These are phyloP conservation scores for Phanerodontia chrysosporium DNA, from an alignment of 768 basidiomycete species.

Conservation along the genomic window DNA sequence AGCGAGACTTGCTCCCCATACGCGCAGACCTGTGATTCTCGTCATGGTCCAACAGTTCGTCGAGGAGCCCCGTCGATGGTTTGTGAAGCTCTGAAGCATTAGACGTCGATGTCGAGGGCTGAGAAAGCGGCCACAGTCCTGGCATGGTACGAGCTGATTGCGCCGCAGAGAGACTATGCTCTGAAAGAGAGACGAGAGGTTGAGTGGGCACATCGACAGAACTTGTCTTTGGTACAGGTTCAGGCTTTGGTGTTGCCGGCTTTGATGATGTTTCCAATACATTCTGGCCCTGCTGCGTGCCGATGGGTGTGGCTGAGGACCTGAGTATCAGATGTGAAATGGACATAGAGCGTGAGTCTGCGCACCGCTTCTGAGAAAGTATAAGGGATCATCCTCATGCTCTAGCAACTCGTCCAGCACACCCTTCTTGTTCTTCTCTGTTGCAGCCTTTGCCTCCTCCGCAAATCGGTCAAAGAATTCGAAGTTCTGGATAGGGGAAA, in stretches of 20 bases:
- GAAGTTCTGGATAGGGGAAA: constrained; percentile 22
- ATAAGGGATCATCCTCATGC: constrained; percentile 70
- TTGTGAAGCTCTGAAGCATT: constrained; percentile 11
- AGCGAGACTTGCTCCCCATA: not conserved
- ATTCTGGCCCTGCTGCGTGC: not conserved
- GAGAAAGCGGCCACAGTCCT: not conserved
- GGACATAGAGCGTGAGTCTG: not conserved
- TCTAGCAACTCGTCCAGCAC: constrained; percentile 61
- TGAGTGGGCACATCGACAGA: not conserved
- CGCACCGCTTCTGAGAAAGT: constrained; percentile 37
- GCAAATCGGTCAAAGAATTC: constrained; percentile 62
- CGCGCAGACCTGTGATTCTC: constrained; percentile 54
- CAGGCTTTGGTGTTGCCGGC: not conserved
- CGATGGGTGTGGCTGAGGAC: not conserved
- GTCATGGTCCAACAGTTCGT: constrained; percentile 62
- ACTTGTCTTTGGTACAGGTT: not conserved
- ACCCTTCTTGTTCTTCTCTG: constrained; percentile 45
- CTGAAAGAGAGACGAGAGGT: not conserved
- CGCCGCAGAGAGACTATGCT: not conserved
- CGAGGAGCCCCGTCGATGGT: constrained; percentile 37
- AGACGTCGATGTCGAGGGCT: not conserved
- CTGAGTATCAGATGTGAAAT: not conserved
- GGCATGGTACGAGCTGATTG: not conserved
- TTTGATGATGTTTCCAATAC: not conserved
- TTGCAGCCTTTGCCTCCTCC: constrained; percentile 49